A percentile compares a stretch with the other conserved stretches of the same genome.
Evolutionary conservation across 345 rosid genomes (phyloP).

Genomic region (Aquilaria yunnanensis): DNA sequence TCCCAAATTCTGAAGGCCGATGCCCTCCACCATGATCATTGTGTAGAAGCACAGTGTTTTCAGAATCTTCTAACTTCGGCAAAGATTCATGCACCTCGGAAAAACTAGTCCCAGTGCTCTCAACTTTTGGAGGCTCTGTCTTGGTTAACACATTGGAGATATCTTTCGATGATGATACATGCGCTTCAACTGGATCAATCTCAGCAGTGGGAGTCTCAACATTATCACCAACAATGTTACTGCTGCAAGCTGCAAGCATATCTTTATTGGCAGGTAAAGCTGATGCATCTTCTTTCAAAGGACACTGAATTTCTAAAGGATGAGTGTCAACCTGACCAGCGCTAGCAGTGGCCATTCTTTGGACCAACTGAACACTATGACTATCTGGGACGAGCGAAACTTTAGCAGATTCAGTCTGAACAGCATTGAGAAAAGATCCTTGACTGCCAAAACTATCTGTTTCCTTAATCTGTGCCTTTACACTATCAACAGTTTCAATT

Average conservation of each 20-base stretch:
- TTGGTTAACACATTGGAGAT: not conserved
- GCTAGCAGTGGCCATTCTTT: slow-evolving; percentile 8
- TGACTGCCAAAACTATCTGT: not conserved
- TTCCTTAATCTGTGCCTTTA: no score
- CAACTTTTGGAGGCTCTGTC: slow-evolving; percentile 1
- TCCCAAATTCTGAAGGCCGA: not conserved
- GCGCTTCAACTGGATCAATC: not conserved
- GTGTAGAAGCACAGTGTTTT: slow-evolving; percentile 3
- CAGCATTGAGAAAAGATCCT: slow-evolving; percentile 1
- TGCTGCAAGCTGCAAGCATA: slow-evolving; percentile 2
- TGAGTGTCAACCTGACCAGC: slow-evolving; percentile 8
- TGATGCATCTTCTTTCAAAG: slow-evolving; percentile 10
- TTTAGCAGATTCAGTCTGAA: slow-evolving; percentile 4
- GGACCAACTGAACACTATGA: slow-evolving; percentile 11
- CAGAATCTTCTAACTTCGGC: not conserved
- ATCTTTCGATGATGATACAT: slow-evolving; percentile 8
- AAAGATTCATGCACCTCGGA: slow-evolving; percentile 7
- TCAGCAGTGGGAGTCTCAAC: slow-evolving; percentile 1
- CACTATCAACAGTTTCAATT: slow-evolving; percentile 1
- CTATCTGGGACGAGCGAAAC: slow-evolving; percentile 7
- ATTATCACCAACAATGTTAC: slow-evolving; percentile 6
- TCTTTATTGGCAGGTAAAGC: slow-evolving; percentile 10
- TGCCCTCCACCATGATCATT: not conserved
- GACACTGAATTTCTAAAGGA: slow-evolving; percentile 5
- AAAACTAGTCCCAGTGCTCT: not conserved